phyloP scores from a whole-genome alignment of 169 alveolate species.

The Babesia gibsoni region DNA sequence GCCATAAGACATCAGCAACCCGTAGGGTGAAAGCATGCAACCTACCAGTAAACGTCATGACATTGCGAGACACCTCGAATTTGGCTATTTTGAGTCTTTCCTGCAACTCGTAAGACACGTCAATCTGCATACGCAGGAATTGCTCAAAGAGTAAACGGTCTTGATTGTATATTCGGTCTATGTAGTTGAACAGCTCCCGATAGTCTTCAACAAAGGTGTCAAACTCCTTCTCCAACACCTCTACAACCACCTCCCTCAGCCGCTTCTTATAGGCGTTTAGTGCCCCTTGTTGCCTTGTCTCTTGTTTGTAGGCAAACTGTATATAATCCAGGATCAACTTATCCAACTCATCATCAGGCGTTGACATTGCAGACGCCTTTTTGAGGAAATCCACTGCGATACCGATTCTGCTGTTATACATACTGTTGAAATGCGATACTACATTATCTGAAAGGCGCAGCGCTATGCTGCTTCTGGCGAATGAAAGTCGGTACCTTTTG shows the following conservation, averaged over 20 bases:
- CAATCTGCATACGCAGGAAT: slow-evolving; percentile 23
- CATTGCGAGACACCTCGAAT: slow-evolving; percentile 23
- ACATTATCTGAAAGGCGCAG: neutral
- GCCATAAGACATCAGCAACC: too few relatives aligned
- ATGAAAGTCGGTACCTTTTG: neutral
- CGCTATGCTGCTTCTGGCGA: slow-evolving; percentile 1
- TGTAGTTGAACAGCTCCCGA: neutral
- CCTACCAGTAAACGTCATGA: slow-evolving; percentile 30
- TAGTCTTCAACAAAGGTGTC: neutral
- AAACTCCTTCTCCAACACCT: slow-evolving; percentile 1
- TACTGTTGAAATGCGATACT: neutral
- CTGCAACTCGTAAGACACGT: neutral
- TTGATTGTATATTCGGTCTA: slow-evolving; percentile 6
- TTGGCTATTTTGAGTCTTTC: neutral
- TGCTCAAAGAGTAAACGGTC: slow-evolving; percentile 46
- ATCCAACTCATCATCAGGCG: neutral
- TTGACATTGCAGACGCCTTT: neutral
- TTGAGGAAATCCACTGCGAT: neutral
- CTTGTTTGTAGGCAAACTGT: neutral
- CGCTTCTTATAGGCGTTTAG: neutral
- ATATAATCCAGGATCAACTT: neutral
- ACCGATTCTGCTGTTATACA: neutral
- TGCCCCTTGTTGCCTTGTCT: neutral
- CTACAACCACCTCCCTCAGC: neutral
- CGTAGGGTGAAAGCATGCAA: neutral